Conservation (phyloP, 495 filamentous ascomycete genomes). For the Tuber brumale region DNA sequence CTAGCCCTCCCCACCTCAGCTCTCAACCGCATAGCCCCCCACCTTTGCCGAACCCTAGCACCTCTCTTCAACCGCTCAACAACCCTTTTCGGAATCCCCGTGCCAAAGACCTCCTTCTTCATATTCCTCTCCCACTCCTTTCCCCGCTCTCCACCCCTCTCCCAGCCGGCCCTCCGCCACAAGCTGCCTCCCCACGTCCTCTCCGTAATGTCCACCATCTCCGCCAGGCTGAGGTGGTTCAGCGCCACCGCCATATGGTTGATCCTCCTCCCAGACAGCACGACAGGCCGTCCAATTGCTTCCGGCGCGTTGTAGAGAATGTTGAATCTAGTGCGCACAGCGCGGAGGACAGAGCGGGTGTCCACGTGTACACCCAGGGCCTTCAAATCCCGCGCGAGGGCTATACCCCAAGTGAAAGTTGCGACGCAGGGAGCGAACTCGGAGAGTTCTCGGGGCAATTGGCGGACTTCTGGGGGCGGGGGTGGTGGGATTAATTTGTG, state of each 20-base stretch:
- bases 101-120: background rate
- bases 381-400: conserved; percentile 9
- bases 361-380: conserved; percentile 30
- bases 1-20: conserved; percentile 3
- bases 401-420: conserved; percentile 31
- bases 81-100: background rate
- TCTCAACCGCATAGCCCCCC: conserved; percentile 9
- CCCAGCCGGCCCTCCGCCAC: conserved; percentile 21
- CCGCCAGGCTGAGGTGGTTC: conserved; percentile 12
- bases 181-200: conserved; percentile 22
- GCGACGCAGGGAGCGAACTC: conserved; percentile 15
- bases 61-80: background rate
- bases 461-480: conserved; percentile 6
- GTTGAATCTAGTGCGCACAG: conserved; percentile 23
- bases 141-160: conserved; percentile 1
- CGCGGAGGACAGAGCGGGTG: conserved; percentile 16
- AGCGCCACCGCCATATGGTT: conserved; percentile 18
- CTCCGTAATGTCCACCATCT: conserved; percentile 22
- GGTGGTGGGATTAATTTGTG: conserved; percentile 11
- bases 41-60: conserved; percentile 6
- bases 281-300: background rate
- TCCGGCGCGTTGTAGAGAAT: conserved; percentile 10
- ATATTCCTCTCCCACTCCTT: conserved; percentile 1
- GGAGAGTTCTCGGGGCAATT: background rate
- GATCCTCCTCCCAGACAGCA: conserved; percentile 10